These are phyloP conservation scores for Pterula multifida DNA, from an alignment of 1,284 basidiomycete genomes.

Conservation along the genomic window DNA sequence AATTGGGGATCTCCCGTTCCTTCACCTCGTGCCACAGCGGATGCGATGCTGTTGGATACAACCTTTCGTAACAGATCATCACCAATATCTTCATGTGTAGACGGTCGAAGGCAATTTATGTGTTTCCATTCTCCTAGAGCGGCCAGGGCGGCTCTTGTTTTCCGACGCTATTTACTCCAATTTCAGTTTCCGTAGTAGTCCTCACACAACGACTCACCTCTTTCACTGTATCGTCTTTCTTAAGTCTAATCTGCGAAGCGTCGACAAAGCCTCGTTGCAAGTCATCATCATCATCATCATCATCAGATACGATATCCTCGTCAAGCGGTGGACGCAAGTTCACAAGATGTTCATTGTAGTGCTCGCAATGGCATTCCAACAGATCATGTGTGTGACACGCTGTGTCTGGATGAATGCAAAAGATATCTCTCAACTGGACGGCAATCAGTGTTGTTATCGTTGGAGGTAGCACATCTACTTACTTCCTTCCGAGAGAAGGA, in stretches of 20 bases:
- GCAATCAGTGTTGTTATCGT: conserved; percentile 6
- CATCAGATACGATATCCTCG: conserved; percentile 16
- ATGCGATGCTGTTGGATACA: conserved; percentile 25
- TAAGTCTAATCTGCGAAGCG: conserved; percentile 57
- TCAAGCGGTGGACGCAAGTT: conserved; percentile 15
- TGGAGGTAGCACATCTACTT: conserved; percentile 14
- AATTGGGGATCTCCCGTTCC: conserved; percentile 16
- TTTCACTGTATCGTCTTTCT: conserved; percentile 36
- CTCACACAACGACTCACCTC: conserved; percentile 27
- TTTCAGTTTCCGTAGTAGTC: neutral
- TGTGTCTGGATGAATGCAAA: conserved; percentile 73
- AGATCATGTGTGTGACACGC: conserved; percentile 88
- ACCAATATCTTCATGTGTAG: conserved; percentile 35
- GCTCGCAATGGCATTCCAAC: conserved; percentile 60
- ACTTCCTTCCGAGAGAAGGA: conserved; percentile 88
- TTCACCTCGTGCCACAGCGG: conserved; percentile 27
- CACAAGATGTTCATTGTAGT: conserved; percentile 12
- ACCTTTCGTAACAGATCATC: conserved; percentile 54
- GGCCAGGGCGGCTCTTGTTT: conserved; percentile 69
- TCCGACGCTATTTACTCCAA: conserved; percentile 49
- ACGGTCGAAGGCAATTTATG: conserved; percentile 52
- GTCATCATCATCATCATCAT: conserved; percentile 17
- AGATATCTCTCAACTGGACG: conserved; percentile 76
- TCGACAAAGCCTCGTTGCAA: conserved; percentile 46
- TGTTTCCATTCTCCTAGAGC: conserved; percentile 85